Base-by-base conservation (phyloP, 441 rosid genomes). In the Hypseocharis bilobata region DNA sequence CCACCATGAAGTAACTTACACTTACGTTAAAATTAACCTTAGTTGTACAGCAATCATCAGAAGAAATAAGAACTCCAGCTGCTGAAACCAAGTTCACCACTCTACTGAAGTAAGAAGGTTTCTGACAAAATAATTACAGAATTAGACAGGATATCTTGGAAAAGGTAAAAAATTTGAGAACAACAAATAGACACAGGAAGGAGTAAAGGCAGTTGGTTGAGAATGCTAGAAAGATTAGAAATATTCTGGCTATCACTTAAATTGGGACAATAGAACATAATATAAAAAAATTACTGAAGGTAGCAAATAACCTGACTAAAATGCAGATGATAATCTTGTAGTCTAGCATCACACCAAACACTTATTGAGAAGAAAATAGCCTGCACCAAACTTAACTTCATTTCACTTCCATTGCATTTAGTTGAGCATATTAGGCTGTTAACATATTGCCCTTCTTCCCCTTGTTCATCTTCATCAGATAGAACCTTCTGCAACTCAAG, bases 311-410 rank as follows among this genome's bases (percentile, higher is more conserved):
- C 96, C 97, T 84, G 81, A 63, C 82, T 63, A 76, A 88, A 94
- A 74, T 89, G 89, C 56, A 82, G 86, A 79, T 94, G 97, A 76
- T 94, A 94, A 75, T 89, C 96, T 62, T 81, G 88, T 67, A 91
- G 78, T 74, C 73, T 77, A 76, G 74, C 73, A 72, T 94, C 91
- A 78, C 91, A 91, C 90, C 89, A 91, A 70, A 77, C 72, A 80
- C 92, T 83, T 62, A 89, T 76, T 34, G 91, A 86, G 69, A 71
- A 67, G 70, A 82, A 77, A 77, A 94, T 83, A 55, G 86, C 80
- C 74, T 83, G 82, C 74, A 76, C 72, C 64, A 91, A 66, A 76
- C 70, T 78, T 72, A 84, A 63, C 68, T 82, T 74, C 63, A 68
- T 67, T 71, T 77, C 74, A 28, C 63, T 73, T 60, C 79, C 84